phyloP scores from a whole-genome alignment of 2,329 filamentous ascomycete species.

The Phaeosphaeriaceae sp. region DNA sequence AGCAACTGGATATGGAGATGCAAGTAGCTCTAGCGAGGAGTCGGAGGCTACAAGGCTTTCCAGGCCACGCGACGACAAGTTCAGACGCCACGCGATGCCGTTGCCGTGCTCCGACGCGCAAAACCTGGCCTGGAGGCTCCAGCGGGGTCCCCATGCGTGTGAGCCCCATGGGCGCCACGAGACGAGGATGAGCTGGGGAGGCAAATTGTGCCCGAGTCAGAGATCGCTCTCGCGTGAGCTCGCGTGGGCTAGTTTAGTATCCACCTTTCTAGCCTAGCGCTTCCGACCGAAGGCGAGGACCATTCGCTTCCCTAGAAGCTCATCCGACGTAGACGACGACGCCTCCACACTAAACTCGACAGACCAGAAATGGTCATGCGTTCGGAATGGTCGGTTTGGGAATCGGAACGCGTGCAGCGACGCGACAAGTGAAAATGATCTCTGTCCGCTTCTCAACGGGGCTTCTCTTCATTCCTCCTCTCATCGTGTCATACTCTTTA shows the following conservation, averaged over 20 bases:
- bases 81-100: conserved; percentile 11
- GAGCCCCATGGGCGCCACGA: conserved; percentile 18
- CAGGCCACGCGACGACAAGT: conserved; percentile 3
- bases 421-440: conserved; percentile 21
- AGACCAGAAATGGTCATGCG: conserved; percentile 6
- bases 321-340: conserved; percentile 8
- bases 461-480: not conserved
- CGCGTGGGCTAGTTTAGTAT: not conserved
- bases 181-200: conserved; percentile 5
- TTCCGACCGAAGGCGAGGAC: not conserved
- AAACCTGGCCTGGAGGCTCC: conserved; percentile 16
- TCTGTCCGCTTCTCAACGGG: conserved; percentile 12
- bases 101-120: conserved; percentile 5
- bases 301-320: conserved; percentile 14
- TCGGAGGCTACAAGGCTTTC: conserved; percentile 6
- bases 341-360: conserved; percentile 11
- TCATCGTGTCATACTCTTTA: not conserved
- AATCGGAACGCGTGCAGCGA: conserved; percentile 27
- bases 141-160: conserved; percentile 26
- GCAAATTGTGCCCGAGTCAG: conserved; percentile 8
- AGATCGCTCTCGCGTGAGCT: conserved; percentile 12
- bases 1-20: conserved; percentile 14
- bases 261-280: not conserved
- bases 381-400: conserved; percentile 22
- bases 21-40: not conserved